A percentile compares a stretch with the other conserved stretches of the same genome.
Conservation (phyloP, 345 rosid species). For the Sapria himalayana region DNA sequence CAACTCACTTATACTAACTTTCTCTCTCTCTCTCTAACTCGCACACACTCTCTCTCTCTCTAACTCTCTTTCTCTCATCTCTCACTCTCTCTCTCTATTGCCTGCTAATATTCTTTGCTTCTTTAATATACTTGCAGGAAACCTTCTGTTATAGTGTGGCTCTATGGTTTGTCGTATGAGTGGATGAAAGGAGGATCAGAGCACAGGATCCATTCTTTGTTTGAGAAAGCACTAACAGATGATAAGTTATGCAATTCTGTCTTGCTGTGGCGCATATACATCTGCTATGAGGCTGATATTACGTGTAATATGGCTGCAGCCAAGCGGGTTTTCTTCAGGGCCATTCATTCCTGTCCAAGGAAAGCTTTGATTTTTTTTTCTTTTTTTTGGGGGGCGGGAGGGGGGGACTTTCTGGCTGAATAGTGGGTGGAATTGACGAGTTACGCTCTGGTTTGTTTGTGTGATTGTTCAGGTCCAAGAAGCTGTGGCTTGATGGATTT, state of each 20-base stretch:
- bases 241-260: slow-evolving; percentile 36
- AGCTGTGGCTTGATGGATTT: slow-evolving; percentile 88
- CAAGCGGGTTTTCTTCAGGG: slow-evolving; percentile 62
- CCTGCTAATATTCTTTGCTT: slow-evolving; percentile 3
- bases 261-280: slow-evolving; percentile 71
- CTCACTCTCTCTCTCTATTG: too few species aligned
- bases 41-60: too few species aligned
- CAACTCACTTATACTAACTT: too few species aligned
- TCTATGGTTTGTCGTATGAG: slow-evolving; percentile 66
- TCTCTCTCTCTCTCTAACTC: too few species aligned
- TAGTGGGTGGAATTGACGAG: too few species aligned
- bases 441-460: background rate
- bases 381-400: background rate
- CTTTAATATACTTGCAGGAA: slow-evolving; percentile 27
- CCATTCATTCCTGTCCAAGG: slow-evolving; percentile 94
- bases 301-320: slow-evolving; percentile 41
- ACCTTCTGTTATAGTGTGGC: slow-evolving; percentile 52
- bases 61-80: too few species aligned
- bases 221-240: slow-evolving; percentile 69
- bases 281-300: slow-evolving; percentile 57
- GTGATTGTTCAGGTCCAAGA: slow-evolving; percentile 48
- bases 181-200: slow-evolving; percentile 39
- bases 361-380: slow-evolving; percentile 10
- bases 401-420: background rate
- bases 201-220: slow-evolving; percentile 64